These are phyloP conservation scores for Cryptococcus sp. DNA, from an alignment of 1,284 basidiomycete genomes.

Conservation along the genomic window DNA sequence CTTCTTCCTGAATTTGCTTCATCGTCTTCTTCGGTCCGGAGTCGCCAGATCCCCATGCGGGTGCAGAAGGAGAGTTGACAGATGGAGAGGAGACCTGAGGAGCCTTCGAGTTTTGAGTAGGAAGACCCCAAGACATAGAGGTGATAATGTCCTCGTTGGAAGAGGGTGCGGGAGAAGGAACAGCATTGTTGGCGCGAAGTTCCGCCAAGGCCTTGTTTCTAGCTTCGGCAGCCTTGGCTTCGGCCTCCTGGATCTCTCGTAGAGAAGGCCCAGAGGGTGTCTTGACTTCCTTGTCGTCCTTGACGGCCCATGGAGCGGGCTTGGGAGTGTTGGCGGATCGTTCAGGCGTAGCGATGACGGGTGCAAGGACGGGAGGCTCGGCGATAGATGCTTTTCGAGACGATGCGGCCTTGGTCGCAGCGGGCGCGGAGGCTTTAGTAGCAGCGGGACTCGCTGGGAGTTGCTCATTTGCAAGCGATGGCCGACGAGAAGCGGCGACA, in stretches of 20 bases:
- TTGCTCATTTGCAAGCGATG: neutral
- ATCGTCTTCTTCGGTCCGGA: conserved; percentile 77
- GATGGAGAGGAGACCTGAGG: conserved; percentile 40
- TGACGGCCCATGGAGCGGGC: conserved; percentile 44
- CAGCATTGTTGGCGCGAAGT: conserved; percentile 52
- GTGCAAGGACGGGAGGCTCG: conserved; percentile 20
- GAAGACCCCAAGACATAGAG: conserved; percentile 50
- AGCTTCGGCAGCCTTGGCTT: conserved; percentile 73
- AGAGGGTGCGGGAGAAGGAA: conserved; percentile 46
- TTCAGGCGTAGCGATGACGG: conserved; percentile 30
- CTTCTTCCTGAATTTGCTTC: conserved; percentile 98
- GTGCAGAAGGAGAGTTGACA: conserved; percentile 35
- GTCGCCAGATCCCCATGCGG: conserved; percentile 41
- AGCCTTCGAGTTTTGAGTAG: conserved; percentile 29
- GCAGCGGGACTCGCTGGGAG: neutral
- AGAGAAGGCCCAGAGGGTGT: conserved; percentile 60
- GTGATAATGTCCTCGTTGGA: conserved; percentile 25
- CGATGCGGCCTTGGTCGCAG: conserved; percentile 17
- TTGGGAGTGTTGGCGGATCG: conserved; percentile 37
- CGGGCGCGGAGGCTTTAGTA: conserved; percentile 18
- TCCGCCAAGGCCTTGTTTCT: conserved; percentile 61
- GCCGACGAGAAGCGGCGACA: neutral
- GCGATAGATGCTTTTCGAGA: conserved; percentile 34
- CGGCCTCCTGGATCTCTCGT: conserved; percentile 92
- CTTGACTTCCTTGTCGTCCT: conserved; percentile 51